phyloP scores from a whole-genome alignment of 1,284 basidiomycete genomes.

The Dichomitus squalens region DNA sequence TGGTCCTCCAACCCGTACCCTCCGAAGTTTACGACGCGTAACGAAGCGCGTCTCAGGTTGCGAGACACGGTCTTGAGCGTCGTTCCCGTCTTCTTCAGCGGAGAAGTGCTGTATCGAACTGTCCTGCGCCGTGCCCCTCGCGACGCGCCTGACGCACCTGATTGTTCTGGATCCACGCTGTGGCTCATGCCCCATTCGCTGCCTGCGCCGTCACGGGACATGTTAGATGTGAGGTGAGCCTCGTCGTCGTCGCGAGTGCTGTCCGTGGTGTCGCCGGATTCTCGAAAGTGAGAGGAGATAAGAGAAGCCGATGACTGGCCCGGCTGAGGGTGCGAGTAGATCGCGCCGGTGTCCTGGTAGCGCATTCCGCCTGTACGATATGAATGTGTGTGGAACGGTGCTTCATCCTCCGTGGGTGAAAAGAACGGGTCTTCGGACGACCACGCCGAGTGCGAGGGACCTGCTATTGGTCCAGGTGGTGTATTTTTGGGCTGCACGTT shows the following conservation, averaged over 20 bases:
- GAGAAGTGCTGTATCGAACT: slow-evolving; percentile 50
- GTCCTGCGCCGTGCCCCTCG: slow-evolving; percentile 44
- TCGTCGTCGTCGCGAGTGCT: slow-evolving; percentile 57
- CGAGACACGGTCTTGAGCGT: slow-evolving; percentile 60
- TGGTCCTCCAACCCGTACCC: slow-evolving; percentile 64
- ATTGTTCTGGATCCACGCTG: slow-evolving; percentile 32
- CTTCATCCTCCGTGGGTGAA: slow-evolving; percentile 36
- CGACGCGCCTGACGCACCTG: slow-evolving; percentile 35
- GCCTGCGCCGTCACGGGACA: slow-evolving; percentile 40
- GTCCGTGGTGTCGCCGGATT: slow-evolving; percentile 39
- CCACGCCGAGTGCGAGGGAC: slow-evolving; percentile 29
- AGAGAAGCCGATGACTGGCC: slow-evolving; percentile 56
- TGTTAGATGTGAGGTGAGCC: slow-evolving; percentile 53
- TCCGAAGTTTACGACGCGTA: slow-evolving; percentile 84
- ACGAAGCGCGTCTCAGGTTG: slow-evolving; percentile 69
- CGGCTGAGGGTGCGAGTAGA: slow-evolving; percentile 43
- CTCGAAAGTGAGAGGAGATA: slow-evolving; percentile 39
- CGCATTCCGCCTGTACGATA: slow-evolving; percentile 21
- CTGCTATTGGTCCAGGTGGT: slow-evolving; percentile 1
- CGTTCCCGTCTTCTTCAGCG: slow-evolving; percentile 58
- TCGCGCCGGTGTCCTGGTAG: slow-evolving; percentile 32
- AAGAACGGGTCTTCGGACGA: slow-evolving; percentile 49
- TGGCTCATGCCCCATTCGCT: slow-evolving; percentile 33
- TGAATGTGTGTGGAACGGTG: slow-evolving; percentile 23
- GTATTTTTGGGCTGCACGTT: slow-evolving; percentile 25